Evolutionary conservation across 2,329 filamentous ascomycete species (phyloP).

Genomic region (Atkinsonella texensis): DNA sequence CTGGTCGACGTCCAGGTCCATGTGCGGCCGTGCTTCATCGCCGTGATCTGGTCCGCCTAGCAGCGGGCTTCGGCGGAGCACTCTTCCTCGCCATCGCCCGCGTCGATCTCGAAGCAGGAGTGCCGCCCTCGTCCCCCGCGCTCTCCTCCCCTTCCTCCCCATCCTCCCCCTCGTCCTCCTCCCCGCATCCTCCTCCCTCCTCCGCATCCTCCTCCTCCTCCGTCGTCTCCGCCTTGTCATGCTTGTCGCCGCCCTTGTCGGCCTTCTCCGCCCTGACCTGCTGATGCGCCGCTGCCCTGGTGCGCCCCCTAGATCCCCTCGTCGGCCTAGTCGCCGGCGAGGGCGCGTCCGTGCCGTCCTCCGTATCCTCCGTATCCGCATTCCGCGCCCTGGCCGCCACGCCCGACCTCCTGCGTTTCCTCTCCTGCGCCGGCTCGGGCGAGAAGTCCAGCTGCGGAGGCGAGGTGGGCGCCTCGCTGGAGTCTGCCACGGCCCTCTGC

Average conservation of each 20-base stretch:
- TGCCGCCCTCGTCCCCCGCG: constrained; percentile 12
- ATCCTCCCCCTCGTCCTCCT: constrained; percentile 18
- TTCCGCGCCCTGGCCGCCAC: constrained; percentile 26
- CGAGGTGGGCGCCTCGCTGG: constrained; percentile 36
- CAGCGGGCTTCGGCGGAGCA: constrained; percentile 1
- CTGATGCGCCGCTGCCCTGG: constrained; percentile 30
- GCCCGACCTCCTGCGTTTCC: constrained; percentile 34
- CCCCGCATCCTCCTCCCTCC: constrained; percentile 24
- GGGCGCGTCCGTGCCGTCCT: constrained; percentile 30
- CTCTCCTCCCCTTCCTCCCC: constrained; percentile 22
- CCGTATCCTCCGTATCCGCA: constrained; percentile 35
- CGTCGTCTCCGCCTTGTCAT: constrained; percentile 18
- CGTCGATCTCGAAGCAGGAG: constrained; percentile 25
- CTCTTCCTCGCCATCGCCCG: constrained; percentile 3
- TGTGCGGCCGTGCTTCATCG: not conserved
- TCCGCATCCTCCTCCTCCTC: constrained; percentile 18
- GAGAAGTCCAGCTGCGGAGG: constrained; percentile 32
- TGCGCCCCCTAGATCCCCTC: constrained; percentile 31
- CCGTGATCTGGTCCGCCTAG: constrained; percentile 6
- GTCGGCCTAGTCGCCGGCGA: constrained; percentile 25
- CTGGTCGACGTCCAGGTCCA: constrained; percentile 11
- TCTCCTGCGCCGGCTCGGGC: constrained; percentile 17
- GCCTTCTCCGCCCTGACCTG: constrained; percentile 22
- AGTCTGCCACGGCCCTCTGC: constrained; percentile 30
- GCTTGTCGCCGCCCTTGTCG: constrained; percentile 13